Evolutionary conservation across 2,329 filamentous ascomycete genomes (phyloP).

Genomic region (Chrysoporthe deuterocubensis): DNA sequence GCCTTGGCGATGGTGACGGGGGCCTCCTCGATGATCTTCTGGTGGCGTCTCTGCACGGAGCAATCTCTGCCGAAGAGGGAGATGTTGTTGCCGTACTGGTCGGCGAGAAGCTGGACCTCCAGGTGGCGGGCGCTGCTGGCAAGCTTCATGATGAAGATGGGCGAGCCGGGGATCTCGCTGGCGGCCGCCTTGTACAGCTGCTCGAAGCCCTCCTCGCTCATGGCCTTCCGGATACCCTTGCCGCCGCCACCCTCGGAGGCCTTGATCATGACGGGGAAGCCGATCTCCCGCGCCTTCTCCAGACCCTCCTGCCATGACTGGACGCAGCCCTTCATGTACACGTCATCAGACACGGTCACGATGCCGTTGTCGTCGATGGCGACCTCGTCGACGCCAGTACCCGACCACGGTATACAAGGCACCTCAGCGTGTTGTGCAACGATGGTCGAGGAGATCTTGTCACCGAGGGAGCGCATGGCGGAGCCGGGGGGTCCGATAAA

Average conservation of each 20-base stretch:
- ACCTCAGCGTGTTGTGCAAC: slow-evolving; percentile 96
- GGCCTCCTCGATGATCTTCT: slow-evolving; percentile 99
- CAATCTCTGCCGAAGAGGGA: slow-evolving; percentile 98
- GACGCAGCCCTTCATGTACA: slow-evolving; percentile 92
- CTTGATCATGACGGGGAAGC: slow-evolving; percentile 99
- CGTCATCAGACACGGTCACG: slow-evolving; percentile 84
- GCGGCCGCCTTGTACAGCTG: slow-evolving; percentile 92
- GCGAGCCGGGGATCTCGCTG: slow-evolving; percentile 95
- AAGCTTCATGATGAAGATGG: slow-evolving; percentile 99
- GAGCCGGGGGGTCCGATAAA: slow-evolving; percentile 98
- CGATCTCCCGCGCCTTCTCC: slow-evolving; percentile 82
- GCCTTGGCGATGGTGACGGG: slow-evolving; percentile 94
- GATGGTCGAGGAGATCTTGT: slow-evolving; percentile 99
- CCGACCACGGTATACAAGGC: slow-evolving; percentile 99
- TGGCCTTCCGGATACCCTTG: slow-evolving; percentile 97
- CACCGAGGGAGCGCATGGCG: slow-evolving; percentile 97
- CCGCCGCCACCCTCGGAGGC: slow-evolving; percentile 99
- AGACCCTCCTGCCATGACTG: slow-evolving; percentile 89
- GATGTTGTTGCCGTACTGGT: slow-evolving; percentile 99
- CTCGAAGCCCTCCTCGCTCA: slow-evolving; percentile 82
- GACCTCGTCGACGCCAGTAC: slow-evolving; percentile 85
- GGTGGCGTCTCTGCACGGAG: slow-evolving; percentile 96
- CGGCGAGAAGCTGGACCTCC: slow-evolving; percentile 95
- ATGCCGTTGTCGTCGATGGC: slow-evolving; percentile 79
- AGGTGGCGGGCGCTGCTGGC: slow-evolving; percentile 95